phyloP scores from a whole-genome alignment of 1,284 basidiomycete genomes.

The Papiliotrema fonsecae region DNA sequence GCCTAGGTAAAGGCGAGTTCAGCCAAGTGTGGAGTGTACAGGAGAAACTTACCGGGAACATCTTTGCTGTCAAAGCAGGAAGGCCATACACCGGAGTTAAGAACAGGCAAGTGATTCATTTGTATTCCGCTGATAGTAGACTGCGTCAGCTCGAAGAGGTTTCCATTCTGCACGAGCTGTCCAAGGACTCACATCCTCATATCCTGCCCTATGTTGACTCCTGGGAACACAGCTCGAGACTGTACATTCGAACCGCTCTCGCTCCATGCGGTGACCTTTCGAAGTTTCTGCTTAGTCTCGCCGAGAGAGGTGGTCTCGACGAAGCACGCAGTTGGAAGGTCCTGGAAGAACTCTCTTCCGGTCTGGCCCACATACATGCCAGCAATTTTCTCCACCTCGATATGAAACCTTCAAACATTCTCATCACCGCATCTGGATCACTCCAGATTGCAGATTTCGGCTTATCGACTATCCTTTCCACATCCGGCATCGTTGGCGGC shows the following conservation, averaged over 20 bases:
- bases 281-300: slow-evolving; percentile 82
- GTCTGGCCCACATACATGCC: slow-evolving; percentile 80
- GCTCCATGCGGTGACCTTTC: slow-evolving; percentile 88
- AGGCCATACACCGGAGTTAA: slow-evolving; percentile 83
- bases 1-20: slow-evolving; percentile 87
- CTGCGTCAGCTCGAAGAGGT: slow-evolving; percentile 89
- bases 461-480: slow-evolving; percentile 58
- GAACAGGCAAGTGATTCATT: slow-evolving; percentile 62
- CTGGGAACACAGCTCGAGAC: slow-evolving; percentile 85
- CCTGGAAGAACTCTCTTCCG: slow-evolving; percentile 71
- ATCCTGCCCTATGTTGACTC: slow-evolving; percentile 84
- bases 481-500: slow-evolving; percentile 28
- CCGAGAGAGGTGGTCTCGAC: slow-evolving; percentile 73
- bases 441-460: slow-evolving; percentile 98
- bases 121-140: slow-evolving; percentile 38
- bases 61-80: slow-evolving; percentile 90
- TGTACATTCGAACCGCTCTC: slow-evolving; percentile 88
- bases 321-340: slow-evolving; percentile 97
- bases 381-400: slow-evolving; percentile 88
- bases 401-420: slow-evolving; percentile 93
- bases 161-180: slow-evolving; percentile 76
- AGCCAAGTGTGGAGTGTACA: slow-evolving; percentile 87
- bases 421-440: slow-evolving; percentile 77
- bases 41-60: slow-evolving; percentile 57
- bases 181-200: slow-evolving; percentile 59